Base-by-base conservation (phyloP, 2,329 filamentous ascomycete species). In the Aureobasidium zeae region DNA sequence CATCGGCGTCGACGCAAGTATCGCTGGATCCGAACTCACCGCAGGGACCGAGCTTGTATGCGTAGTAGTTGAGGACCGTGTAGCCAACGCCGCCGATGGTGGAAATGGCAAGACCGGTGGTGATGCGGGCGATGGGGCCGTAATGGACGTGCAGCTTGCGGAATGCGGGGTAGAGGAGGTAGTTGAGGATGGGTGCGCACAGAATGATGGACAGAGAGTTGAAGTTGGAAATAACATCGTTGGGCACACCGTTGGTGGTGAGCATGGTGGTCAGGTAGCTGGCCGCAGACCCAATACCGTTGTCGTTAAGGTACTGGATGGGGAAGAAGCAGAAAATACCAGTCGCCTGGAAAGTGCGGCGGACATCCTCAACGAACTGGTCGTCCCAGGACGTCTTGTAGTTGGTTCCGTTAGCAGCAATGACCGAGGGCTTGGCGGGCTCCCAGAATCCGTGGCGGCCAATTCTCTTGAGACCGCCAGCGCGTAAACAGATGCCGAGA, bases 281-380 rank as follows among this genome's bases (percentile, higher is more conserved):
- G 15, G 52, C 52, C 8, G 51, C 50, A 11, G 47, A 44, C 20
- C 53, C 53, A 32, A 56, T 49, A 48, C 54, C 66, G 61, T 54
- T 54, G 51, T 57, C 55, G 51, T 57, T 57, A 43, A 55, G 43
- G 47, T 57, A 53, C 43, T 67, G 68, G n/a, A 70, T 59, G 0
- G 67, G 67, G 48, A 65, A 69, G 55, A 66, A 69, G 28, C 63
- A 52, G 46, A 85, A 84, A 44, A 84, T 79, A 53, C 79, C 76
- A 66, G 81, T 86, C 15, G 81, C 82, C 58, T 68, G 54, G 20
- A 74, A 58, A 11, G 73, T 72, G 24, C 78, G 76, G 63, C 79
- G 79, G 32, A 86, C 67, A 55, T 86, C 81, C 5, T 83, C 79
- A 31, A 86, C 68, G 51, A 85, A 85, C 51, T 72, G 68, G 53